Evolutionary conservation across 2,329 filamentous ascomycete species (phyloP), one percentile per base, ranked within the genome.

Genomic region (Cladosporium sp.): DNA sequence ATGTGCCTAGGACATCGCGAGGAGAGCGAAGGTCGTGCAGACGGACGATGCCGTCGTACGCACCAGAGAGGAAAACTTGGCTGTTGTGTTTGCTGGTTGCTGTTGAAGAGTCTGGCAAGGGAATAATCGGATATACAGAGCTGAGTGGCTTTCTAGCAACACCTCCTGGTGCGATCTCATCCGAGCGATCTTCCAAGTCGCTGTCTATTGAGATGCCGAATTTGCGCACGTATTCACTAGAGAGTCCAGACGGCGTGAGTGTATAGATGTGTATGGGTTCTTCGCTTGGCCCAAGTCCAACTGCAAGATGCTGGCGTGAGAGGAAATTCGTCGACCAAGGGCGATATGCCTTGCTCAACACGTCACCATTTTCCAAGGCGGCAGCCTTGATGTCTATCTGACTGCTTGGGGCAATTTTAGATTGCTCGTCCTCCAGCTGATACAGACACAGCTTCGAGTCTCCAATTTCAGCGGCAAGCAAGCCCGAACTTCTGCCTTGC

Each of bases 11-110:
- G 38, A 69, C 74, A 11, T 69, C 64, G 16, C 66, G 62, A 2
- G 72, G 69, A 1, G 77, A 77, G 30, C 82, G 78, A 49, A 83
- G 64, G 57, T 85, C 82, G 59, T 85, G 80, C 5, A 85, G 71
- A 56, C 79, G 73, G 33, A 75, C 69, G 33, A 74, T 68, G 9
- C 79, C 78, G 59, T 83, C 79, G 45, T 79, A 79, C 62, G 78
- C 80, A 7, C 80, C 80, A 27, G 78, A 77, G 2, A 85, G 66
- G 52, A 84, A 83, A 0, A 79, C 64, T 40, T 78, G 66, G 2
- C 76, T 76, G 3, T 69, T 57, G 15, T 60, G 63, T 9, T 63
- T 65, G 16, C 64, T 61, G n/a, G 51, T 52, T 4, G 51, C 20
- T 3, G 42, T 53, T 4, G 62, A 60, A 25, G 58, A 64, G 11